Evolutionary conservation across 78 protist species (phyloP).

Genomic region (Guillardia theta): DNA sequence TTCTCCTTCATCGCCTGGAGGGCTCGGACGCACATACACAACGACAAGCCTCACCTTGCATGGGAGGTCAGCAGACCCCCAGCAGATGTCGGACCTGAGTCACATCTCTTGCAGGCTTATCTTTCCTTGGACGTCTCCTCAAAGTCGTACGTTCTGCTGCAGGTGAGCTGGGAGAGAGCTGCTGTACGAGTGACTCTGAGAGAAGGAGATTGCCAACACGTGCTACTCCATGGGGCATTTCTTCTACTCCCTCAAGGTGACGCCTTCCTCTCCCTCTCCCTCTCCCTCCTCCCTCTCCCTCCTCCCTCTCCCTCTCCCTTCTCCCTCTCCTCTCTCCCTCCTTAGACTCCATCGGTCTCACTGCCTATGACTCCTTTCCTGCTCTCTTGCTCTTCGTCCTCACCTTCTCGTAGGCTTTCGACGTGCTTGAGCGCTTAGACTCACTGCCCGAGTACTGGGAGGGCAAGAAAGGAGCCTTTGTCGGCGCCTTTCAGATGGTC

Average conservation of each 20-base stretch:
- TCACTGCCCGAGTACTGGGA: slow-evolving; percentile 68
- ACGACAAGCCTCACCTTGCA: slow-evolving; percentile 53
- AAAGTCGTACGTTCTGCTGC: slow-evolving; percentile 49
- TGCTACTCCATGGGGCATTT: slow-evolving; percentile 60
- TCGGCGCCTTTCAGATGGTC: slow-evolving; percentile 74
- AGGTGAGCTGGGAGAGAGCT: too few species aligned
- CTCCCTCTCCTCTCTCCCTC: not conserved
- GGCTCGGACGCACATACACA: not conserved
- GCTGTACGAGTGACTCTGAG: too few species aligned
- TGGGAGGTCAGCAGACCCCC: slow-evolving; percentile 66
- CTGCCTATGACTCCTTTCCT: not conserved
- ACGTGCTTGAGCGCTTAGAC: slow-evolving; percentile 83
- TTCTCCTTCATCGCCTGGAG: slow-evolving; percentile 65
- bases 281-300: not conserved
- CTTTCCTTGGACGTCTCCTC: slow-evolving; percentile 61
- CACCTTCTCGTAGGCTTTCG: slow-evolving; percentile 70
- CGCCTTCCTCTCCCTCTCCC: not conserved
- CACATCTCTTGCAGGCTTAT: slow-evolving; percentile 60
- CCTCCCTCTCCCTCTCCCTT: not conserved
- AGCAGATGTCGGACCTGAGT: not conserved
- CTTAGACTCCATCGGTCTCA: not conserved
- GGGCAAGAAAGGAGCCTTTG: slow-evolving; percentile 78
- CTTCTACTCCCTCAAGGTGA: slow-evolving; percentile 73
- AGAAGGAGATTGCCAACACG: too few species aligned
- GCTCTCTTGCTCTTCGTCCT: not conserved